Base-by-base conservation (phyloP, 2,329 filamentous ascomycete species). In the Rhytidhysteron rufulum region DNA sequence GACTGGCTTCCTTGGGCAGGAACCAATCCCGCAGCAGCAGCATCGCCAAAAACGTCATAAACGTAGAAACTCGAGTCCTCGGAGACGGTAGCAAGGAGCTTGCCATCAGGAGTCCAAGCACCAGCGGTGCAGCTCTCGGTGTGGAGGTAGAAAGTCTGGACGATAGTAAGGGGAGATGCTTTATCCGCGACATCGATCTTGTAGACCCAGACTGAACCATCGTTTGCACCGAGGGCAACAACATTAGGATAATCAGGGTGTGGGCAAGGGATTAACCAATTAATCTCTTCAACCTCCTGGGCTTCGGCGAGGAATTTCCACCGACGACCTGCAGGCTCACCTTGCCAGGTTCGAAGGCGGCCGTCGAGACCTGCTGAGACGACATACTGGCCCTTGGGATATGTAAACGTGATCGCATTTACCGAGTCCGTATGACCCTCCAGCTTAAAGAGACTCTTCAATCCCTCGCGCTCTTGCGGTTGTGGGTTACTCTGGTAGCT, bases 161-260 rank as follows among this genome's bases (percentile, higher is more conserved):
- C 77, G 58, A 97, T 93, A 54, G 84, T 82, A 39, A 97, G 74
- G 6, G 86, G 75, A 22, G 70, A 70, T 11, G 73, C 67, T 25
- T 72, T 67, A 24, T 87, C 82, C 39, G 73, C 73, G 21, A 78
- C 71, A 63, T 90, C 84, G 57, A 97, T 77, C n/a, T 82, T 83
- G 70, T 96, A 95, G 8, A 98, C 85, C 93, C 93, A 98, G 31
- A 96, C 89, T 37, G 84, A 90, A 40, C 93, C 93, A 62, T 98
- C 90, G 25, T 79, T 86, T 24, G 89, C 89, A 42, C 93, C 93
- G 6, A 98, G 71, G 0, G 93, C 93, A 47, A 98, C 62, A 7
- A 88, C 82, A 68, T 96, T 94, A 45, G 85, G 79, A 60, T 87
- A 80, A 5, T 74, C 70, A 10, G 81, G 66, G 45, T 83, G 74